Conservation (phyloP, 192 early-diverging fungal genomes). For the Gamsiella multidivaricata region DNA sequence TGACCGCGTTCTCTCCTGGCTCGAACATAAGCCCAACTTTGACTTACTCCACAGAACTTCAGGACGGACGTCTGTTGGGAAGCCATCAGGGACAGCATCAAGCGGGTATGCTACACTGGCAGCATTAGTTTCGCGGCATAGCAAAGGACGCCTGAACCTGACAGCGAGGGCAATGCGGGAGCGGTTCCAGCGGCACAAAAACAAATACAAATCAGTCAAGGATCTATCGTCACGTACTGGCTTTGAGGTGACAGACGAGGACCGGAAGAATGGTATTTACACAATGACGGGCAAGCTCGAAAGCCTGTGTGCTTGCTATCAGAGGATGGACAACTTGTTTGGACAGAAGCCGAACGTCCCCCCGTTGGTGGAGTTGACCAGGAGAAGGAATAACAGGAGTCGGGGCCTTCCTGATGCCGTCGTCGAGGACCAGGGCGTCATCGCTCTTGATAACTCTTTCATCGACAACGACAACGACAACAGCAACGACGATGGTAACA, state of each 20-base stretch:
- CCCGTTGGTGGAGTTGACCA: no score
- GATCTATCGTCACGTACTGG: background rate
- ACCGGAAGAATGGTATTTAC: conserved; percentile 7
- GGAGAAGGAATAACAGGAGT: background rate
- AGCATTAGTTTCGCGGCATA: conserved; percentile 1
- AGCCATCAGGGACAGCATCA: background rate
- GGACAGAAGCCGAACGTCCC: background rate
- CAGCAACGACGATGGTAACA: no score
- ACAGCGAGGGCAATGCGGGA: conserved; percentile 12
- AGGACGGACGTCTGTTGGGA: background rate
- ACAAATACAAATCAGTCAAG: background rate
- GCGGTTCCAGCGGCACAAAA: conserved; percentile 14
- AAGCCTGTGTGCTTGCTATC: conserved; percentile 16
- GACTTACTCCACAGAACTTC: background rate
- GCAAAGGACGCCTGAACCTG: conserved; percentile 16
- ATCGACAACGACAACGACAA: no score
- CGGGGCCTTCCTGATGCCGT: background rate
- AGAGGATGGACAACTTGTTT: conserved; percentile 31
- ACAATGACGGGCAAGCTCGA: conserved; percentile 14
- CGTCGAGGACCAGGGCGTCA: background rate
- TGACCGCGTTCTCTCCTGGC: conserved; percentile 15
- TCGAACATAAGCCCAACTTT: conserved; percentile 26
- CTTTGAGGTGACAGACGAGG: conserved; percentile 21
- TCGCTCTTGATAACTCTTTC: background rate
- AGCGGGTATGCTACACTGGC: conserved; percentile 14